A percentile compares a stretch with the other conserved stretches of the same genome.
Evolutionary conservation across 441 rosid genomes (phyloP).

Genomic region (Viola pubescens): DNA sequence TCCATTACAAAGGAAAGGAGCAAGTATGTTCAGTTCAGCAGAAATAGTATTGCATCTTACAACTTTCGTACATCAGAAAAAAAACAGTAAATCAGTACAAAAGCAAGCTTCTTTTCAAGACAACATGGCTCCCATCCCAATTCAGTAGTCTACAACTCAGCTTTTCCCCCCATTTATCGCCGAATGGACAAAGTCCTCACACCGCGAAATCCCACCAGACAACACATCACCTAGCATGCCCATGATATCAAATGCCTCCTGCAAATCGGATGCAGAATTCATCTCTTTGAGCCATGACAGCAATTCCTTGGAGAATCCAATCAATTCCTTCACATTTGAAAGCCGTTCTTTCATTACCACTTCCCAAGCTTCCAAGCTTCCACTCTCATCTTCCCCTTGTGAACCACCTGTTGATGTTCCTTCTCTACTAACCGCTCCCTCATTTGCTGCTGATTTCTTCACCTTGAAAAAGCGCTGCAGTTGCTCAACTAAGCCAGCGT

Average conservation of each 20-base stretch:
- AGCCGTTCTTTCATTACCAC: slow-evolving; percentile 74
- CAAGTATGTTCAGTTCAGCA: no score
- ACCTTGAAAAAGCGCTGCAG: slow-evolving; percentile 79
- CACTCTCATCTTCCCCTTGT: slow-evolving; percentile 38
- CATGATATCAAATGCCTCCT: slow-evolving; percentile 85
- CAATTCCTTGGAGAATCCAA: slow-evolving; percentile 83
- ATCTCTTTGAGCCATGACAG: slow-evolving; percentile 89
- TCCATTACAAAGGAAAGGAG: no score
- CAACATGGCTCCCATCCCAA: neutral
- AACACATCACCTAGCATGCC: slow-evolving; percentile 76
- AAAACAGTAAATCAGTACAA: no score
- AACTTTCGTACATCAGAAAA: no score
- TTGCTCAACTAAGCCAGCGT: slow-evolving; percentile 95
- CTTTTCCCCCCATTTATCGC: slow-evolving; percentile 64
- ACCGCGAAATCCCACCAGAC: slow-evolving; percentile 53
- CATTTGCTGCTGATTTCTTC: slow-evolving; percentile 38
- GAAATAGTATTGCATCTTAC: no score
- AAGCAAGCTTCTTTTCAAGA: no score
- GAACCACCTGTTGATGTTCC: slow-evolving; percentile 32
- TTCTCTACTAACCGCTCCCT: slow-evolving; percentile 29
- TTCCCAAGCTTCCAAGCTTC: slow-evolving; percentile 79
- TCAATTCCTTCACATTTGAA: slow-evolving; percentile 75
- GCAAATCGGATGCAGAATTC: slow-evolving; percentile 66
- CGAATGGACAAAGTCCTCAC: slow-evolving; percentile 78
- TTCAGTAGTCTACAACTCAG: slow-evolving; percentile 18